Conservation (phyloP, 2,329 filamentous ascomycete genomes). For the Pseudogymnoascus sp. region DNA sequence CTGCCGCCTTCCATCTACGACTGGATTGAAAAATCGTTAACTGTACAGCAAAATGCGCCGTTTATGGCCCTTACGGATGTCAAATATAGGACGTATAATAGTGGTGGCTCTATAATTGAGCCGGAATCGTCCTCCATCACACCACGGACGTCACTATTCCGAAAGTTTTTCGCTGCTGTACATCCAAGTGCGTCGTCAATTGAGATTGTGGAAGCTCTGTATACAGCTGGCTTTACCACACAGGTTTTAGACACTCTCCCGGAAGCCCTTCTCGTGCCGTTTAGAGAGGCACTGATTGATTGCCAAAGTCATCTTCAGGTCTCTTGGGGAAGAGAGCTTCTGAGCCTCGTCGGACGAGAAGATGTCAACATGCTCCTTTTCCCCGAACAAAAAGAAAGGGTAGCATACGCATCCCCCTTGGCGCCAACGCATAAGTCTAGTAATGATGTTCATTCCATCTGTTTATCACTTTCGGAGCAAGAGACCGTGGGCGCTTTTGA, state of each 20-base stretch:
- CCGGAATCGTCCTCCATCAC: conserved; percentile 29
- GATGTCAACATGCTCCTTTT: conserved; percentile 66
- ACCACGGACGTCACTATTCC: conserved; percentile 64
- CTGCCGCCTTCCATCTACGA: conserved; percentile 52
- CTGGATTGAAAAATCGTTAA: conserved; percentile 40
- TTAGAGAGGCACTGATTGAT: conserved; percentile 76
- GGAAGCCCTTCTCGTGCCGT: conserved; percentile 70
- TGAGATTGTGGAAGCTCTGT: conserved; percentile 67
- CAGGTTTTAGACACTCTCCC: conserved; percentile 74
- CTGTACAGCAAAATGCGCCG: conserved; percentile 26
- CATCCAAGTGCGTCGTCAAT: conserved; percentile 44
- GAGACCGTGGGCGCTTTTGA: conserved; percentile 57
- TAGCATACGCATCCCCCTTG: conserved; percentile 29
- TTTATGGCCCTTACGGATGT: conserved; percentile 47
- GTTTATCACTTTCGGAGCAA: conserved; percentile 53
- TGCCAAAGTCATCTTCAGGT: conserved; percentile 78
- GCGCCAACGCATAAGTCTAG: conserved; percentile 57
- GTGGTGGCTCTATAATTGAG: neutral
- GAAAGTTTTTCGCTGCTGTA: conserved; percentile 57
- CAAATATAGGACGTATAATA: conserved; percentile 10
- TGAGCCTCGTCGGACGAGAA: conserved; percentile 71
- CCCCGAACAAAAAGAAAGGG: conserved; percentile 34
- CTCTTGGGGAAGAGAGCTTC: conserved; percentile 63
- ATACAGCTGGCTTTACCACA: conserved; percentile 58
- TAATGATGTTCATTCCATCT: conserved; percentile 74